phyloP scores from a whole-genome alignment of 768 basidiomycete species.

The Exsudoporus frostii region DNA sequence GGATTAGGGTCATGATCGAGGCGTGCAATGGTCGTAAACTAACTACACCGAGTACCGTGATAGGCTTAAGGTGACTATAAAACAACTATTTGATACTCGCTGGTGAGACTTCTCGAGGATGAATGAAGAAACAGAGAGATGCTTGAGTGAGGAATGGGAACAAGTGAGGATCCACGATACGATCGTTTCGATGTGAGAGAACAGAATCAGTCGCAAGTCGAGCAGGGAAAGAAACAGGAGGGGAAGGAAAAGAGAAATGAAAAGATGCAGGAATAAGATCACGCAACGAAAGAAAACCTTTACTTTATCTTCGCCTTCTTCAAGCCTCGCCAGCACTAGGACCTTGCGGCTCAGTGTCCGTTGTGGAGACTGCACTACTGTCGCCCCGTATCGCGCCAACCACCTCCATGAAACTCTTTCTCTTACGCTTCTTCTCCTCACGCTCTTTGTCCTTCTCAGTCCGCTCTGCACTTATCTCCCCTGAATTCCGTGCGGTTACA shows the following conservation, averaged over 20 bases:
- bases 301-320: constrained; percentile 1
- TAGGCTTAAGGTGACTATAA: constrained; percentile 13
- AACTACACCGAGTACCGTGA: constrained; percentile 16
- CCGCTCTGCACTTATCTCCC: constrained; percentile 49
- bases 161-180: constrained; percentile 14
- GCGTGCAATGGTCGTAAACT: constrained; percentile 22
- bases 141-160: constrained; percentile 10
- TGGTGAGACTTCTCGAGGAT: background rate
- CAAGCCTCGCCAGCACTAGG: constrained; percentile 10
- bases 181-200: constrained; percentile 11
- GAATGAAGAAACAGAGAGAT: background rate
- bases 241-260: background rate
- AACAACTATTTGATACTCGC: constrained; percentile 18
- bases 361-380: constrained; percentile 14
- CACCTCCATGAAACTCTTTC: constrained; percentile 52
- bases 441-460: constrained; percentile 52
- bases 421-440: constrained; percentile 59
- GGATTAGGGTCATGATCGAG: constrained; percentile 18
- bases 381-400: constrained; percentile 30
- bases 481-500: constrained; percentile 39
- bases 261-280: constrained; percentile 10
- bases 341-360: constrained; percentile 14
- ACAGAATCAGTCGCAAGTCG: constrained; percentile 8
- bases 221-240: constrained; percentile 1
- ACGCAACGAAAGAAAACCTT: constrained; percentile 1